Percentiles rank a stretch among this genome's conserved stretches.
phyloP scores from a whole-genome alignment of 441 rosid genomes.

The Jatropha podagrica region DNA sequence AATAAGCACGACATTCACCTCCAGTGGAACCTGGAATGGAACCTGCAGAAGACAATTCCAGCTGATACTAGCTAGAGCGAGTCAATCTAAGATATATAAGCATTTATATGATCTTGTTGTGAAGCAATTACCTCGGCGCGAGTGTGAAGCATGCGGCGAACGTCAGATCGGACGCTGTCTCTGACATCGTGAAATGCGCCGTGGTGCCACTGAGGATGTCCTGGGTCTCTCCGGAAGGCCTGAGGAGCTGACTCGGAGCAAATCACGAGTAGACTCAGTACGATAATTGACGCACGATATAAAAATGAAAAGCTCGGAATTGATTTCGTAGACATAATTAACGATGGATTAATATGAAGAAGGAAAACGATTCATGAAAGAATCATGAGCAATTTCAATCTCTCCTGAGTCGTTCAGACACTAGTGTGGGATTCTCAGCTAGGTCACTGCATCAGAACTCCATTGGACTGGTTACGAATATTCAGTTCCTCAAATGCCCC shows the following conservation, averaged over 20 bases:
- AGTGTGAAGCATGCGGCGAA: constrained; percentile 90
- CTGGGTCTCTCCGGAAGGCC: constrained; percentile 86
- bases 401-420: not conserved
- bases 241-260: constrained; percentile 57
- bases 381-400: constrained; percentile 1
- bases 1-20: constrained; percentile 82
- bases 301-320: constrained; percentile 24
- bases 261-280: constrained; percentile 44
- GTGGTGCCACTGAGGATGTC: constrained; percentile 98
- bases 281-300: constrained; percentile 16
- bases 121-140: constrained; percentile 78
- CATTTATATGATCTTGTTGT: not conserved
- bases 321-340: constrained; percentile 23
- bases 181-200: constrained; percentile 91
- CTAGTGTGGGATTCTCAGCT: not conserved
- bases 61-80: not conserved
- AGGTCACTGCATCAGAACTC: not conserved
- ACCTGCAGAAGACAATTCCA: constrained; percentile 48
- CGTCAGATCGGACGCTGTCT: constrained; percentile 81
- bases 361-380: not conserved
- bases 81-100: not conserved
- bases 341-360: not conserved
- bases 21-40: constrained; percentile 95
- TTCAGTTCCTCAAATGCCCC: not conserved
- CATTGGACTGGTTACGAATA: not conserved